These are phyloP conservation scores for Mucor sp. DNA, from an alignment of 371 early-diverging fungal genomes.

Conservation along the genomic window DNA sequence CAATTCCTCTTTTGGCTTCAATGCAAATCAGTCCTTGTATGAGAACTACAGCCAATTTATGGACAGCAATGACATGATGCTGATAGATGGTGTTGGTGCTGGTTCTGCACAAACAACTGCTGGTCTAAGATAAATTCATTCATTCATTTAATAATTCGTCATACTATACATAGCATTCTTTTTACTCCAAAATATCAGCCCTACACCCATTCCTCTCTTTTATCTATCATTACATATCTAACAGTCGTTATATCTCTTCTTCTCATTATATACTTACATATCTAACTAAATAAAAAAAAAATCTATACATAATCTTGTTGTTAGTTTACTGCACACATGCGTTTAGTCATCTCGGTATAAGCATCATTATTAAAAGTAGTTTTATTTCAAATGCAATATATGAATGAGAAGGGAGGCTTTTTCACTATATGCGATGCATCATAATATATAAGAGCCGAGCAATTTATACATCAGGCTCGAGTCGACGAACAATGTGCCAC, in stretches of 20 bases:
- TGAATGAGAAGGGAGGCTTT: not conserved
- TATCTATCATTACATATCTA: constrained; percentile 4
- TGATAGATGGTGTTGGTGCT: constrained; percentile 14
- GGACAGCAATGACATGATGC: constrained; percentile 16
- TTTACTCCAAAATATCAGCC: not conserved
- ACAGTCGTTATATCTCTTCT: not conserved
- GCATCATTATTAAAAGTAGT: constrained; percentile 1
- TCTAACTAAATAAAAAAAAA: not conserved
- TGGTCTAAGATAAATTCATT: constrained; percentile 1
- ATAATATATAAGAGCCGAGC: not conserved
- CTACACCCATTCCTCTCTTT: not conserved
- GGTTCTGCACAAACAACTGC: not conserved
- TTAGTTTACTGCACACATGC: not conserved
- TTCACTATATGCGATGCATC: too few relatives aligned
- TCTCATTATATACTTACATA: not conserved
- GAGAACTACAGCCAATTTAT: constrained; percentile 15
- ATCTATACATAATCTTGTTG: not conserved
- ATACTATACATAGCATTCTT: not conserved
- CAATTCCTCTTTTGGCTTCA: constrained; percentile 10
- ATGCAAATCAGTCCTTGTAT: not conserved
- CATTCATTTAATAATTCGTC: not conserved
- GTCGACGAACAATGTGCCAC: constrained; percentile 48
- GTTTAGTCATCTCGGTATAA: not conserved
- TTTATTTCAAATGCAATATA: not conserved
- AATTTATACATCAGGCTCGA: constrained; percentile 5